Base-by-base conservation (phyloP, 2,329 filamentous ascomycete species). In the Fusarium sacchari region DNA sequence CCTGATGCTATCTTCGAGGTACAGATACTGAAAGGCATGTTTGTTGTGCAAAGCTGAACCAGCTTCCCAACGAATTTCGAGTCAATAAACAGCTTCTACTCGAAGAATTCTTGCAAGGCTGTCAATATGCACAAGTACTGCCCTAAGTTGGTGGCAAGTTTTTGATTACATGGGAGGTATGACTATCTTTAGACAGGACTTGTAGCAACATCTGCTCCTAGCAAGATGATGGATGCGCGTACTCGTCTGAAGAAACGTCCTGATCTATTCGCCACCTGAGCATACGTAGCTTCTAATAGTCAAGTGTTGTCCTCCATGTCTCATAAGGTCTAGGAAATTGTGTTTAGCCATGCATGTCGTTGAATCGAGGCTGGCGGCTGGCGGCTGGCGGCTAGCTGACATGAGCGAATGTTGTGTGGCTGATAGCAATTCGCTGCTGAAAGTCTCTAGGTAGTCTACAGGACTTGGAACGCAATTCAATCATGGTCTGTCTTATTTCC, bases 261-360 rank as follows among this genome's bases (percentile, higher is more conserved):
- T 50, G 40, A n/a, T 36, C 43, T 30, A 39, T 72, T 74, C 64
- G 71, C 71, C 71, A 74, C 71, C 32, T 13, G 13, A 28, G 47
- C 37, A 13, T 57, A 43, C 34, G 37, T 42, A 67, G 53, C 50
- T 32, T 28, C 34, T n/a, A 39, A 24, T 46, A 40, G 56, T 30
- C 32, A 50, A 42, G 39, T 28, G 59, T 24, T 60, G 20, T 24
- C 56, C 18, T 42, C 26, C 34, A 34, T 50, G 24, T 47, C 58
- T 37, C 12, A 22, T 40, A 64, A 37, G 34, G 34, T n/a, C 26
- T 57, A 43, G 26, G 22, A 30, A 30, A 49, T 36, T 34, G 49
- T 40, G 30, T 69, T 40, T 32, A 49, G 49, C 66, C 58, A 64
- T 58, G 67, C 20, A 57, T 43, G 57, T 55, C 39, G 50, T 55